A percentile compares a stretch with the other conserved stretches of the same genome.
These are phyloP conservation scores for Pichia eremophila DNA, from an alignment of 805 yeast species.

Conservation along the genomic window DNA sequence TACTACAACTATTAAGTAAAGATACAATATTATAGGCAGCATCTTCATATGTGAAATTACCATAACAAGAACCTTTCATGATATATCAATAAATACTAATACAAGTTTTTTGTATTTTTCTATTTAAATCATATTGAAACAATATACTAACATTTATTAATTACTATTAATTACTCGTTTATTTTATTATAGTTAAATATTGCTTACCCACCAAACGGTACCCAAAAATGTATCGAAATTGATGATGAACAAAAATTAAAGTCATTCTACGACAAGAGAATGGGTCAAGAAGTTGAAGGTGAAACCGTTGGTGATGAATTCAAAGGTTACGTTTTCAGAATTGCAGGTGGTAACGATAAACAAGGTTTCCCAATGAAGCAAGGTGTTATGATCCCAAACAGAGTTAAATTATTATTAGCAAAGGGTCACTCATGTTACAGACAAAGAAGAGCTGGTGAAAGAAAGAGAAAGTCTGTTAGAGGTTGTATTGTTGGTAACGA, in stretches of 20 bases:
- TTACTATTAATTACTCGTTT: constrained; percentile 6
- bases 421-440: constrained; percentile 98
- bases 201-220: constrained; percentile 99
- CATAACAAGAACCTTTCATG: too few relatives aligned
- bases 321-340: constrained; percentile 98
- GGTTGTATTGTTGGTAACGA: constrained; percentile 98
- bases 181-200: constrained; percentile 69
- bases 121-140: not conserved
- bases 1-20: too few relatives aligned
- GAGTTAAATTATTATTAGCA: constrained; percentile 91
- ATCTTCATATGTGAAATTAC: too few relatives aligned
- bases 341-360: constrained; percentile 99
- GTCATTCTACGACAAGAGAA: constrained; percentile 97
- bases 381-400: constrained; percentile 99
- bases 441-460: constrained; percentile 99
- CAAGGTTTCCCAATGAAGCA: constrained; percentile 99
- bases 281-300: constrained; percentile 99
- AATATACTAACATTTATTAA: constrained; percentile 14
- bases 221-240: constrained; percentile 94
- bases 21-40: too few relatives aligned
- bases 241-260: constrained; percentile 99
- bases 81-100: too few relatives aligned
- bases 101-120: too few relatives aligned
- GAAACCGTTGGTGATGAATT: constrained; percentile 97
- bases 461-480: constrained; percentile 99